Evolutionary conservation across 805 yeast genomes (phyloP).

Genomic region (Brettanomyces sp.): DNA sequence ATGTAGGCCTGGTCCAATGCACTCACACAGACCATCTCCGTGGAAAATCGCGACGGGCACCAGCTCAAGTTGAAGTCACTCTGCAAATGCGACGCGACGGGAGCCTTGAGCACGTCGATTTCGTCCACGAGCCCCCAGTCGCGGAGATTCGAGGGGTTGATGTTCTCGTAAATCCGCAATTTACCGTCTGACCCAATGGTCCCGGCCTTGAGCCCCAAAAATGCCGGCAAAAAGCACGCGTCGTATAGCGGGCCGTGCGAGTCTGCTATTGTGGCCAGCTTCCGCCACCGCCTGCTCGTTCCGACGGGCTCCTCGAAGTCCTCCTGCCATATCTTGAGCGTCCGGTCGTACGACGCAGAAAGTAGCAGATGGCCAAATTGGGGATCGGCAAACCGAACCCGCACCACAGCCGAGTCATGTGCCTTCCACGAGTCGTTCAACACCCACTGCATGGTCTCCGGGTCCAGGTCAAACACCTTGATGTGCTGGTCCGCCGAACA

Average conservation of each 20-base stretch:
- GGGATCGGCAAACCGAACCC: constrained; percentile 89
- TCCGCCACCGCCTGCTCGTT: constrained; percentile 79
- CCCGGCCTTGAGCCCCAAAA: constrained; percentile 72
- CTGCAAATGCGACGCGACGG: constrained; percentile 75
- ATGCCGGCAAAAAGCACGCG: constrained; percentile 82
- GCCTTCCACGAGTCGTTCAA: constrained; percentile 90
- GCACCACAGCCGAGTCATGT: constrained; percentile 80
- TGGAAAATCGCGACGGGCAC: constrained; percentile 80
- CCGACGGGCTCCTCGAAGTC: constrained; percentile 65
- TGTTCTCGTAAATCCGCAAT: constrained; percentile 74
- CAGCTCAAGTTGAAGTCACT: constrained; percentile 80
- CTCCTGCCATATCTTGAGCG: constrained; percentile 88
- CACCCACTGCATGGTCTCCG: constrained; percentile 65
- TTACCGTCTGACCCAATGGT: constrained; percentile 86
- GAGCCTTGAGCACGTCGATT: constrained; percentile 51
- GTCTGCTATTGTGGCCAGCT: constrained; percentile 70
- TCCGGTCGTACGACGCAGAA: constrained; percentile 82
- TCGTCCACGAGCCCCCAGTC: constrained; percentile 77
- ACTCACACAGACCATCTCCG: constrained; percentile 74
- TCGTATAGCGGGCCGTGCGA: constrained; percentile 84
- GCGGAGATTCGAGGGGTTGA: constrained; percentile 81
- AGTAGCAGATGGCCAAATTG: constrained; percentile 84
- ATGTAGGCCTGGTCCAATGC: constrained; percentile 83
- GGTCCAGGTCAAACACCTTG: constrained; percentile 74
- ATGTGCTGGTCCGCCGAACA: constrained; percentile 93